These are phyloP conservation scores for Phytopythium cucurbitacearum DNA, from an alignment of 352 stramenopile species.

Conservation along the genomic window DNA sequence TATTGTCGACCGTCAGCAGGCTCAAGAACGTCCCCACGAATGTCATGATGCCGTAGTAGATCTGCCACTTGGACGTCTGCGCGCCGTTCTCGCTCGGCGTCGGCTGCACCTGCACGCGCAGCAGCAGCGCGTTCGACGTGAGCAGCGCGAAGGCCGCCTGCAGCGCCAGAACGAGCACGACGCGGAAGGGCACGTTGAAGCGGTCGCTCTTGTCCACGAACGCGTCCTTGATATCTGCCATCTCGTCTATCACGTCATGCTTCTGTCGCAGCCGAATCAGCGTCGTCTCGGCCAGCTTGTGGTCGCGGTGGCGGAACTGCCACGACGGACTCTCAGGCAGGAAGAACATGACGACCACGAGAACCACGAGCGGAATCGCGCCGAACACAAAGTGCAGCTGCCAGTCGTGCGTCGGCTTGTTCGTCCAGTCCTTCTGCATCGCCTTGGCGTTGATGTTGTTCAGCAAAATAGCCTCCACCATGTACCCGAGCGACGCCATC, in stretches of 20 bases:
- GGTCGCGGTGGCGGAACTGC: conserved; percentile 65
- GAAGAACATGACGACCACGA: conserved; percentile 55
- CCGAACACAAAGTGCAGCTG: conserved; percentile 80
- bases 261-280: conserved; percentile 72
- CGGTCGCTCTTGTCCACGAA: conserved; percentile 60
- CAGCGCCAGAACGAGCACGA: conserved; percentile 51
- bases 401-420: conserved; percentile 72
- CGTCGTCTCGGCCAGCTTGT: conserved; percentile 59
- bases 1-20: conserved; percentile 74
- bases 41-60: conserved; percentile 77
- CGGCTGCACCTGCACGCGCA: conserved; percentile 57
- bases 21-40: conserved; percentile 65
- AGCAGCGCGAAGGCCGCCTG: conserved; percentile 69
- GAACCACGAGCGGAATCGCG: conserved; percentile 55
- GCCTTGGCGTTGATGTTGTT: conserved; percentile 68
- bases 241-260: conserved; percentile 78
- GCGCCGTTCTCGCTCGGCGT: conserved; percentile 26
- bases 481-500: conserved; percentile 59
- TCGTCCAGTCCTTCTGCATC: conserved; percentile 57
- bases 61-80: conserved; percentile 72
- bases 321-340: conserved; percentile 78
- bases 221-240: conserved; percentile 55
- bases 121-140: conserved; percentile 64
- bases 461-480: conserved; percentile 71
- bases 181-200: conserved; percentile 72